Percentiles rank a stretch among this genome's conserved stretches.
Conservation (phyloP, 2,329 filamentous ascomycete species). For the Pseudocercospora ulei region DNA sequence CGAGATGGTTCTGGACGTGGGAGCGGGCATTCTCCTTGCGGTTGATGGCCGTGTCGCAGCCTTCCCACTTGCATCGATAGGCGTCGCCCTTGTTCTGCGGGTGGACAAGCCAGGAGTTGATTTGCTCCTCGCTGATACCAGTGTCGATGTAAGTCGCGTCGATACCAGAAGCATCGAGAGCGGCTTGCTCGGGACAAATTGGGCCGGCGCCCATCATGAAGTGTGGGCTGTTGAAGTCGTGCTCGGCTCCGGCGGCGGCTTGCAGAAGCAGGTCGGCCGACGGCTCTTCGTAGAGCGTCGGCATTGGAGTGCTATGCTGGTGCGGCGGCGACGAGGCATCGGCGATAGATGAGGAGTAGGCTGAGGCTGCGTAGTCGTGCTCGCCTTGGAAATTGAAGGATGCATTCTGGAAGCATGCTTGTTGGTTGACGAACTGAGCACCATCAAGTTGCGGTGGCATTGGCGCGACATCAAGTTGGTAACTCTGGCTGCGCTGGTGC, state of each 20-base stretch:
- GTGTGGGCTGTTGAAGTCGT: slow-evolving; percentile 30
- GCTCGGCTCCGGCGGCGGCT: slow-evolving; percentile 27
- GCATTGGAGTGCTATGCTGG: slow-evolving; percentile 34
- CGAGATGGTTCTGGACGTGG: slow-evolving; percentile 94
- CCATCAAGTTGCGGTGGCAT: slow-evolving; percentile 40
- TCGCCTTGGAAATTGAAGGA: slow-evolving; percentile 33
- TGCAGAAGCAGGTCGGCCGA: slow-evolving; percentile 26
- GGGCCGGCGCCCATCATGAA: slow-evolving; percentile 29
- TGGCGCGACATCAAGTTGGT: slow-evolving; percentile 45
- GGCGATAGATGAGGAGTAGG: slow-evolving; percentile 42
- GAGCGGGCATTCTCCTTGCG: slow-evolving; percentile 98
- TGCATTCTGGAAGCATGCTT: slow-evolving; percentile 32
- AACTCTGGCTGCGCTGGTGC: slow-evolving; percentile 34
- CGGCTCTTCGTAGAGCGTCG: slow-evolving; percentile 34
- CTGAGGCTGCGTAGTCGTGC: slow-evolving; percentile 42
- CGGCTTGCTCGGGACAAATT: slow-evolving; percentile 34
- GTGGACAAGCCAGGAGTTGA: slow-evolving; percentile 43
- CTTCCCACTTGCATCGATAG: slow-evolving; percentile 48
- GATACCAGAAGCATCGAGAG: slow-evolving; percentile 41
- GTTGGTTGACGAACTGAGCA: slow-evolving; percentile 13
- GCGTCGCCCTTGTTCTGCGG: slow-evolving; percentile 39
- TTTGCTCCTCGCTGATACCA: slow-evolving; percentile 74
- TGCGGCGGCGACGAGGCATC: slow-evolving; percentile 41
- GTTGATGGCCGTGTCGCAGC: slow-evolving; percentile 84
- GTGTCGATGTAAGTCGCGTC: slow-evolving; percentile 62